Conservation (phyloP, 257 asterid genomes). For the Parsonsia alboflavescens region DNA sequence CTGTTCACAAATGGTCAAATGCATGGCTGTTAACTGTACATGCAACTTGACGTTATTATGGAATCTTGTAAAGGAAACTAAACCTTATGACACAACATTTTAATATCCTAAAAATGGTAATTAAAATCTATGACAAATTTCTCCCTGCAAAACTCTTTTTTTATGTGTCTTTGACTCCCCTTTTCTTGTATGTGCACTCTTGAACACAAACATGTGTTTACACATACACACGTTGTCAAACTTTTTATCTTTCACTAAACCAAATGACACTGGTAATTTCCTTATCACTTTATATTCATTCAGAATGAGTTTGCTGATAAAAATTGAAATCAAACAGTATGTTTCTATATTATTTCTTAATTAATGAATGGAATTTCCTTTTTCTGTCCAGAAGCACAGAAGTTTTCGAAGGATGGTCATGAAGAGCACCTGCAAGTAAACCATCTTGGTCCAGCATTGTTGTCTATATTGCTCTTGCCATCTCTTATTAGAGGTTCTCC, state of each 20-base stretch:
- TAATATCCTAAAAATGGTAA: no score
- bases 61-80: not conserved
- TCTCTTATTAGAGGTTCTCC: constrained; percentile 93
- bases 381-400: constrained; percentile 70
- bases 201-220: not conserved
- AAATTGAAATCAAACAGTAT: not conserved
- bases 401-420: constrained; percentile 71
- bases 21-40: not conserved
- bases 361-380: constrained; percentile 2
- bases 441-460: constrained; percentile 96
- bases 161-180: not conserved
- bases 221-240: no score
- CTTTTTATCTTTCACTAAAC: not conserved
- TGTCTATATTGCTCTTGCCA: constrained; percentile 82
- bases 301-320: not conserved
- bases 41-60: not conserved
- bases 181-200: not conserved
- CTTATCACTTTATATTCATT: not conserved
- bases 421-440: constrained; percentile 97
- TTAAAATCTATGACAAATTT: not conserved
- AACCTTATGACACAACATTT: not conserved
- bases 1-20: not conserved
- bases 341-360: not conserved
- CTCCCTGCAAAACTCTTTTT: not conserved
- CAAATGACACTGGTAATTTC: not conserved